phyloP scores from a whole-genome alignment of 108 stramenopile genomes.

The Discostella pseudostelligera region DNA sequence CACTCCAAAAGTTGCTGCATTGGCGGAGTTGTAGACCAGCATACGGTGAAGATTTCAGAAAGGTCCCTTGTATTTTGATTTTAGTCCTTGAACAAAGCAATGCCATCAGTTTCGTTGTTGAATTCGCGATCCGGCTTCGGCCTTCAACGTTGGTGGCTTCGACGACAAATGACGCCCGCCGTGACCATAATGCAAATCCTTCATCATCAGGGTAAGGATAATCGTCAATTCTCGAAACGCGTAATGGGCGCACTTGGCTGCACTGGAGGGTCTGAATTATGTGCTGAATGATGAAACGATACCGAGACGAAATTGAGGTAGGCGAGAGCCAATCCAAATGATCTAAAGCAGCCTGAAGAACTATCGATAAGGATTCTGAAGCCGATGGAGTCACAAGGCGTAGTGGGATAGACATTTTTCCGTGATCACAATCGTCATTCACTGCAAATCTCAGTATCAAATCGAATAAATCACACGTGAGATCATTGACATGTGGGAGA shows the following conservation, averaged over 20 bases:
- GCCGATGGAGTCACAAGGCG: constrained; percentile 33
- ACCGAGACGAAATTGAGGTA: constrained; percentile 16
- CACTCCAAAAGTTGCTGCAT: constrained; percentile 38
- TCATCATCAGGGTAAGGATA: not conserved
- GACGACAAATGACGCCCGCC: constrained; percentile 29
- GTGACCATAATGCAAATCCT: constrained; percentile 14
- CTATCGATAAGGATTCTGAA: constrained; percentile 30
- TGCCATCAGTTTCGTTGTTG: constrained; percentile 39
- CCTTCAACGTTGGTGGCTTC: constrained; percentile 13
- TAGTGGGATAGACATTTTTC: constrained; percentile 25
- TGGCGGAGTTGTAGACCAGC: constrained; percentile 26
- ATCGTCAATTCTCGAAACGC: not conserved
- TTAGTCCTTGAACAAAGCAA: constrained; percentile 17
- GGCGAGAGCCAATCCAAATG: constrained; percentile 40
- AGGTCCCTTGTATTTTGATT: not conserved
- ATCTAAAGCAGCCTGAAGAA: constrained; percentile 34
- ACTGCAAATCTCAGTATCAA: constrained; percentile 38
- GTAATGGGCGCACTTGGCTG: not conserved
- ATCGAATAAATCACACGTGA: constrained; percentile 42
- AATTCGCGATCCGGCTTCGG: constrained; percentile 28
- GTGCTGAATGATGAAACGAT: constrained; percentile 24
- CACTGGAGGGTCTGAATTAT: constrained; percentile 21
- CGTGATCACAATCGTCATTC: constrained; percentile 30
- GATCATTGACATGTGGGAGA: constrained; percentile 35
- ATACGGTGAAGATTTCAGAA: constrained; percentile 9